Evolutionary conservation across 768 basidiomycete genomes (phyloP).

Genomic region (Russula sp.): DNA sequence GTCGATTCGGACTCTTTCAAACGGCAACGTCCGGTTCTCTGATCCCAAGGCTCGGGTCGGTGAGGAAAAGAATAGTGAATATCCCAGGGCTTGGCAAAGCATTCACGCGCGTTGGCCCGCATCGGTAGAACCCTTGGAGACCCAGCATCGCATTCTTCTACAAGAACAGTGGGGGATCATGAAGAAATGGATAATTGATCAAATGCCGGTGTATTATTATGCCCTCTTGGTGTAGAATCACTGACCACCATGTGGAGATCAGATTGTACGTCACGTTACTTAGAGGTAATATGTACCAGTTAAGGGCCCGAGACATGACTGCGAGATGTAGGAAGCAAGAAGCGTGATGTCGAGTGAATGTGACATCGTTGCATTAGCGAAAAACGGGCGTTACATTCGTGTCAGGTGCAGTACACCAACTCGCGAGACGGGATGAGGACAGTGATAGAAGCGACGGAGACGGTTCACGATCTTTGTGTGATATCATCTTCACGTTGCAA

Average conservation of each 20-base stretch:
- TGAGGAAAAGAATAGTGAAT: not conserved
- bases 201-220: not conserved
- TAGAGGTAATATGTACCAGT: constrained; percentile 11
- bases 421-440: not conserved
- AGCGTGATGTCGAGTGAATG: constrained; percentile 8
- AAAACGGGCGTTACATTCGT: constrained; percentile 15
- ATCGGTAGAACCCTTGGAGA: not conserved
- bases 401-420: not conserved
- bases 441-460: constrained; percentile 1
- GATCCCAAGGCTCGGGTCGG: not conserved
- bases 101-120: not conserved
- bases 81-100: no score
- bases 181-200: not conserved
- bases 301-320: not conserved
- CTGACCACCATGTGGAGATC: not conserved
- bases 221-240: not conserved
- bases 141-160: not conserved
- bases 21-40: not conserved
- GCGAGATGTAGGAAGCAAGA: constrained; percentile 8
- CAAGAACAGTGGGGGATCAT: not conserved
- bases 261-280: not conserved
- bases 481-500: constrained; percentile 2
- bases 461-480: constrained; percentile 12
- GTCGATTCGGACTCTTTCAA: not conserved
- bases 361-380: constrained; percentile 1